Percentiles rank a stretch among this genome's conserved stretches.
Evolutionary conservation across 768 basidiomycete genomes (phyloP).

Genomic region (Tephrocybe sp.): DNA sequence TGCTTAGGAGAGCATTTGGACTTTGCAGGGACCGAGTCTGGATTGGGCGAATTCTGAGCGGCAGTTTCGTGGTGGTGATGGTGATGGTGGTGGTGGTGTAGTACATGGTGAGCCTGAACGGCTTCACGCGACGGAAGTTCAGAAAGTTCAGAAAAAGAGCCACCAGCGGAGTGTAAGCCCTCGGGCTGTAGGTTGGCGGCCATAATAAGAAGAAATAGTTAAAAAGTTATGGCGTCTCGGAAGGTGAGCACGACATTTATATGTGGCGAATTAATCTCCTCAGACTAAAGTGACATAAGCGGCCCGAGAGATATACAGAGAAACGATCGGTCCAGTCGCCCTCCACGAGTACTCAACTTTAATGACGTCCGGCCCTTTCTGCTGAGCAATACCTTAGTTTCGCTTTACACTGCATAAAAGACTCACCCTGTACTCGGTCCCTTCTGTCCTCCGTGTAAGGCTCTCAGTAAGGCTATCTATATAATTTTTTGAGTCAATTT

Average conservation of each 20-base stretch:
- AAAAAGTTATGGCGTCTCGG: neutral
- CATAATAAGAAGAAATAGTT: conserved; percentile 2
- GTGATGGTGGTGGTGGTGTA: neutral
- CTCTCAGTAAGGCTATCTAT: no score
- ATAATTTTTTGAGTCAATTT: no score
- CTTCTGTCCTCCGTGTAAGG: no score
- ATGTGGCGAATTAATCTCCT: neutral
- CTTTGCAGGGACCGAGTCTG: neutral
- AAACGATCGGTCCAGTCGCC: no score
- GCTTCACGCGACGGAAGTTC: conserved; percentile 16
- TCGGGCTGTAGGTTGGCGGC: conserved; percentile 1
- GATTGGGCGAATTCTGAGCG: neutral
- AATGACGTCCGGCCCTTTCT: neutral
- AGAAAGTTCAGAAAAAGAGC: conserved; percentile 11
- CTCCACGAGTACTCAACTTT: neutral
- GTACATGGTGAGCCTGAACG: conserved; percentile 7
- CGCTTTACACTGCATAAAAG: no score
- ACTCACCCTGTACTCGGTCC: no score
- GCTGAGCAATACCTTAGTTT: no score
- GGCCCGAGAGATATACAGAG: neutral
- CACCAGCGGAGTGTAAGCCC: neutral
- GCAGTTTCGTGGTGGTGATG: neutral
- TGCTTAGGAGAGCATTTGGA: conserved; percentile 6
- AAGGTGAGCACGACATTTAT: conserved; percentile 3
- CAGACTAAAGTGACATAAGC: conserved; percentile 13